A percentile compares a stretch with the other conserved stretches of the same genome.
Conservation (phyloP, 257 asterid species). For the Lycium barbarum region DNA sequence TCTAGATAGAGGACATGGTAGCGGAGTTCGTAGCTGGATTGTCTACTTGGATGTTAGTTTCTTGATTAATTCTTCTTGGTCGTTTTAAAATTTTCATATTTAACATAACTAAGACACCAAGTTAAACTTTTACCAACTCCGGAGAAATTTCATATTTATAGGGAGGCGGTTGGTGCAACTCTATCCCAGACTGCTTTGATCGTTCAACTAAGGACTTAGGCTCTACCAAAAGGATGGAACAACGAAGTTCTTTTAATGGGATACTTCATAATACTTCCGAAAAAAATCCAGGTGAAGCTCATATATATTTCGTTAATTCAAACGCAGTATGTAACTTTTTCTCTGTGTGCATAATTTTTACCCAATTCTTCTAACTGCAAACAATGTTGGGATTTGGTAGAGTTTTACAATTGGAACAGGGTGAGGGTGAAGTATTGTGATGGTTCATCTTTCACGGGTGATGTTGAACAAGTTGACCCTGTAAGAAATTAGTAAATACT, state of each 20-base stretch:
- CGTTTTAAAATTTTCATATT: not conserved
- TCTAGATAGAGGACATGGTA: not conserved
- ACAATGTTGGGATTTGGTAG: slow-evolving; percentile 32
- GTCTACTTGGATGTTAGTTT: not conserved
- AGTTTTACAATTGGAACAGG: slow-evolving; percentile 83
- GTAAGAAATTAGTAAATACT: slow-evolving; percentile 46
- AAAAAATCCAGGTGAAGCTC: slow-evolving; percentile 67
- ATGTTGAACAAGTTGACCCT: slow-evolving; percentile 69
- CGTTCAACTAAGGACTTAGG: slow-evolving; percentile 46
- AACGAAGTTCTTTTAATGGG: slow-evolving; percentile 56
- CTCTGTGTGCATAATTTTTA: not conserved
- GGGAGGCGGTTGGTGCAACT: slow-evolving; percentile 7
- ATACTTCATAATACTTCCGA: slow-evolving; percentile 58
- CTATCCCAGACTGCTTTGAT: not conserved
- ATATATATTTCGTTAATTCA: not conserved
- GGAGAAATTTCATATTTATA: not conserved
- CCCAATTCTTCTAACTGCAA: not conserved
- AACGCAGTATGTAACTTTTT: not conserved
- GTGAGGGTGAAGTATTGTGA: slow-evolving; percentile 82
- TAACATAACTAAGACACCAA: not conserved
- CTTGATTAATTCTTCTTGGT: not conserved
- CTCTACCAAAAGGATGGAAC: slow-evolving; percentile 59
- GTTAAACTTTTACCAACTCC: not conserved
- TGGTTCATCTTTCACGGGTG: slow-evolving; percentile 86
- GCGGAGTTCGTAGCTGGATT: not conserved